Conservation (phyloP, 495 filamentous ascomycete genomes). For the Friedmanniomyces simplex region DNA sequence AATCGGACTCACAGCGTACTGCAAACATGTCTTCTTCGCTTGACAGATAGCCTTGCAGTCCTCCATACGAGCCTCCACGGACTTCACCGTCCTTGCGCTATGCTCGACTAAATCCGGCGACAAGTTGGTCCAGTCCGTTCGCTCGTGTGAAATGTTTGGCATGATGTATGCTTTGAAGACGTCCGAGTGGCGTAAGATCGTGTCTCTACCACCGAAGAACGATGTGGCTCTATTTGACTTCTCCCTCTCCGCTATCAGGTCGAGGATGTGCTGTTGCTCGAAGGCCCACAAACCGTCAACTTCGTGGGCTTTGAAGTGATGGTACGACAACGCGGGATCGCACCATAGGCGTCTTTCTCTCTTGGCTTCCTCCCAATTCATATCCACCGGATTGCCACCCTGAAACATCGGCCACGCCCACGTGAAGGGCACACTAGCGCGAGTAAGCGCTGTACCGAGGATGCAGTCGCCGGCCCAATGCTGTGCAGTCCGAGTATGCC, state of each 20-base stretch:
- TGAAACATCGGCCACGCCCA: conserved; percentile 13
- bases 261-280: conserved; percentile 16
- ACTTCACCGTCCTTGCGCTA: neutral
- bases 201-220: neutral
- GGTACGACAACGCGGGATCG: conserved; percentile 9
- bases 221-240: neutral
- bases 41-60: conserved; percentile 1
- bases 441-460: conserved; percentile 7
- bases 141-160: neutral
- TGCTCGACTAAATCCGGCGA: conserved; percentile 1
- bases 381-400: conserved; percentile 5
- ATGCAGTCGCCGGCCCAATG: conserved; percentile 19
- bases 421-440: conserved; percentile 6
- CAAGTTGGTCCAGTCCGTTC: conserved; percentile 11
- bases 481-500: conserved; percentile 3
- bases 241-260: neutral
- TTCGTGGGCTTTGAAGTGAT: conserved; percentile 7
- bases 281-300: conserved; percentile 11
- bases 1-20: neutral
- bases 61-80: neutral
- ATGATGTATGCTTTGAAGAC: conserved; percentile 9
- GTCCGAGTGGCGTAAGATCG: conserved; percentile 3
- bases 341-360: conserved; percentile 8
- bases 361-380: neutral
- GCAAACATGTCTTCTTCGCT: neutral